Conservation (phyloP, 768 basidiomycete genomes). For the Termitomyces heimii region DNA sequence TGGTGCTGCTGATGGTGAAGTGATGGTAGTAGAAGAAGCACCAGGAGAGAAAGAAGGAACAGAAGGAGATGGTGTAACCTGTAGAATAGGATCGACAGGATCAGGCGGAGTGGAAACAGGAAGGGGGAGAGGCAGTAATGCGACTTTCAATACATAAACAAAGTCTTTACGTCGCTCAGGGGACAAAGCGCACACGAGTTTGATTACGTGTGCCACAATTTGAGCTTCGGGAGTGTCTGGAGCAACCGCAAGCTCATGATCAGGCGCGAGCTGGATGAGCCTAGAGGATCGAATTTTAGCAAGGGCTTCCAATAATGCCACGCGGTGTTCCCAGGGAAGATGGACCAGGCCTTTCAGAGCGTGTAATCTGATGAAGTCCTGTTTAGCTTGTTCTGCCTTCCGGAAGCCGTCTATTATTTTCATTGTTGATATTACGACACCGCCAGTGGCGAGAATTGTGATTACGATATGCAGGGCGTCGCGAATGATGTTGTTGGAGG, state of each 20-base stretch:
- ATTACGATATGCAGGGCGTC: background rate
- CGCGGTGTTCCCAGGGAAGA: background rate
- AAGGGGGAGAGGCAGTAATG: background rate
- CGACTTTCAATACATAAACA: background rate
- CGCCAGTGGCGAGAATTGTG: background rate
- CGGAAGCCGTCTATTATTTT: background rate
- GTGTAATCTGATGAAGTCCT: constrained; percentile 1
- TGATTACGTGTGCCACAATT: background rate
- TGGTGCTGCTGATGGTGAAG: background rate
- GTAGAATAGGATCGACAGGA: background rate
- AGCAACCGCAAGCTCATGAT: background rate
- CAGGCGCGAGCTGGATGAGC: background rate
- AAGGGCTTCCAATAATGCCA: background rate
- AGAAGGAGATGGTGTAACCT: background rate
- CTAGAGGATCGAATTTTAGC: background rate
- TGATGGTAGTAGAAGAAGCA: background rate
- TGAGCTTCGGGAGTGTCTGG: background rate
- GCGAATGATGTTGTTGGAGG: background rate
- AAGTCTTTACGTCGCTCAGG: background rate
- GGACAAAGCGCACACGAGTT: background rate
- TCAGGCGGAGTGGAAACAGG: background rate
- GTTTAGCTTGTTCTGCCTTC: background rate
- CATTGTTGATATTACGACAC: background rate
- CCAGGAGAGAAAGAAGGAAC: background rate
- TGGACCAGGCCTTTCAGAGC: background rate